Percentiles rank a stretch among this genome's conserved stretches.
These are phyloP conservation scores for Dictyostelium intermedium DNA, from an alignment of 78 protist genomes.

Conservation along the genomic window DNA sequence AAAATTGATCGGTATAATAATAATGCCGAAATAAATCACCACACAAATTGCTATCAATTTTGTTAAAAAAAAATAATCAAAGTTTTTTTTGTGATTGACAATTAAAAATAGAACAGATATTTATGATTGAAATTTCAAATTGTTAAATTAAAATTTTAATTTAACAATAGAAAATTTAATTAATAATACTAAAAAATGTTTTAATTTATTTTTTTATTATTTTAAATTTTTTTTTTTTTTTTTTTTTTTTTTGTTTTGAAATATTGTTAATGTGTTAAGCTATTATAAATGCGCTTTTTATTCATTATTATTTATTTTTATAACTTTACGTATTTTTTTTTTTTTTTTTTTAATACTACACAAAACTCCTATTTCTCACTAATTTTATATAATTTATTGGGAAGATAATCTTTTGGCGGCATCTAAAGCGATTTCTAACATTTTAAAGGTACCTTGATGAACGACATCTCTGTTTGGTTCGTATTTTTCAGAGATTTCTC, in stretches of 20 bases:
- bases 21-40: background rate
- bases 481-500: conserved; percentile 78
- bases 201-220: background rate
- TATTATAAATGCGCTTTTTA: background rate
- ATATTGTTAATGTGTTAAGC: background rate
- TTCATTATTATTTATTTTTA: background rate
- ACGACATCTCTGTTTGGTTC: conserved; percentile 78
- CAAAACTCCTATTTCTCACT: background rate
- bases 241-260: background rate
- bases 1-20: background rate
- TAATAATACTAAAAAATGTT: background rate
- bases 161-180: background rate
- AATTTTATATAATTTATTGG: background rate
- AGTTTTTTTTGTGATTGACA: too few relatives aligned
- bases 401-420: conserved; percentile 20
- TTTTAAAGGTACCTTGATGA: conserved; percentile 72
- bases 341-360: background rate
- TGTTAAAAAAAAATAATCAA: too few relatives aligned
- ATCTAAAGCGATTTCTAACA: conserved; percentile 74
- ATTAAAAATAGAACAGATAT: background rate
- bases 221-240: background rate
- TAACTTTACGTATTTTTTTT: background rate
- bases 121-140: background rate
- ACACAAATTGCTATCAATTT: too few relatives aligned
- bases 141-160: background rate